A percentile compares a stretch with the other conserved stretches of the same genome.
phyloP scores from a whole-genome alignment of 805 yeast species.

The Ogataea dorogensis region DNA sequence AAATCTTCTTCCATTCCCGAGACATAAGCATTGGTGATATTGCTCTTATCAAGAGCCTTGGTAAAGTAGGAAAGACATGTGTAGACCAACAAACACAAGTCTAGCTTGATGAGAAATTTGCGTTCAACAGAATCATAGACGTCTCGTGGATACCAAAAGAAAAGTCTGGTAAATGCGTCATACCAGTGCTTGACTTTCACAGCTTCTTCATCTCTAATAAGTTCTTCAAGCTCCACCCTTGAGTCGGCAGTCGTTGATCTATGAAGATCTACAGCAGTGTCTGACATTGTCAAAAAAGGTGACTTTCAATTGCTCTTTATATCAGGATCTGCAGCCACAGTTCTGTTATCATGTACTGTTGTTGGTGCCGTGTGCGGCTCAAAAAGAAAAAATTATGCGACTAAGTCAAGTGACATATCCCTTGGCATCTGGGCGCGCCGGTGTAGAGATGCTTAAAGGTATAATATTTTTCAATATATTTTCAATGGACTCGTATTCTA shows the following conservation, averaged over 20 bases:
- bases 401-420: background rate
- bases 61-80: slow-evolving; percentile 62
- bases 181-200: slow-evolving; percentile 46
- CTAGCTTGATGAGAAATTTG: slow-evolving; percentile 51
- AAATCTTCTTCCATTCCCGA: slow-evolving; percentile 60
- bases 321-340: slow-evolving; percentile 6
- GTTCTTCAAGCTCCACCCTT: slow-evolving; percentile 15
- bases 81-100: slow-evolving; percentile 47
- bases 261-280: slow-evolving; percentile 8
- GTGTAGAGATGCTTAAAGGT: slow-evolving; percentile 1
- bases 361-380: slow-evolving; percentile 5
- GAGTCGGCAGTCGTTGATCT: slow-evolving; percentile 4
- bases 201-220: slow-evolving; percentile 33
- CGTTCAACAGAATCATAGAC: slow-evolving; percentile 32
- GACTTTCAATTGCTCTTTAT: background rate
- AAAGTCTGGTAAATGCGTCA: slow-evolving; percentile 53
- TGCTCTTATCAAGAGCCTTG: slow-evolving; percentile 61
- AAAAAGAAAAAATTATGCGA: background rate
- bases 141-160: slow-evolving; percentile 41
- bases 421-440: background rate
- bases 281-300: slow-evolving; percentile 2
- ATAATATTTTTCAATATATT: background rate
- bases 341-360: slow-evolving; percentile 4
- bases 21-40: slow-evolving; percentile 63
- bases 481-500: slow-evolving; percentile 4